Conservation (phyloP, 2,329 filamentous ascomycete species). For the Stemphylium lycopersici region DNA sequence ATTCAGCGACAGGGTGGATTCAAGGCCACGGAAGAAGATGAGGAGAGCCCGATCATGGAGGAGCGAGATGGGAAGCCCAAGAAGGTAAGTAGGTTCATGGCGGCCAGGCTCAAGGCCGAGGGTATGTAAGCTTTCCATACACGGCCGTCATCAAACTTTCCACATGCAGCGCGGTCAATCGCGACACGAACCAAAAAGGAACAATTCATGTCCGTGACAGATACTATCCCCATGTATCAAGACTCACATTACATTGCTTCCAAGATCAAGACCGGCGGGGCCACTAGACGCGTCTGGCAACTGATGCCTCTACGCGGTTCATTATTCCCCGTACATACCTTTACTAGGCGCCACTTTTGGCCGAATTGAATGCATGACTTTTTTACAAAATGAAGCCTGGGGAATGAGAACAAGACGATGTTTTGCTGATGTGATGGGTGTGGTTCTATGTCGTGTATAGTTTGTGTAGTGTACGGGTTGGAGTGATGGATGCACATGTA, state of each 20-base stretch:
- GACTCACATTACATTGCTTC: conserved; percentile 48
- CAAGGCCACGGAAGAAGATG: conserved; percentile 68
- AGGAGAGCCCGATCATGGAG: conserved; percentile 68
- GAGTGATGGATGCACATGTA: background rate
- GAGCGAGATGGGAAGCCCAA: conserved; percentile 66
- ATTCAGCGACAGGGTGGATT: conserved; percentile 86
- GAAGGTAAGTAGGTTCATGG: conserved; percentile 75
- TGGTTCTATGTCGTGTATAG: no score
- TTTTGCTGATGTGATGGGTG: no score
- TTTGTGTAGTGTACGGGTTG: no score
- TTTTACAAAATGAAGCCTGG: background rate
- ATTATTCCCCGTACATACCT: conserved; percentile 34
- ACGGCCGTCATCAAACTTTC: background rate
- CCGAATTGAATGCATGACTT: background rate
- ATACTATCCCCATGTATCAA: conserved; percentile 44
- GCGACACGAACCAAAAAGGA: conserved; percentile 20
- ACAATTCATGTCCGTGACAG: conserved; percentile 48
- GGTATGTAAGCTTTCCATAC: conserved; percentile 30
- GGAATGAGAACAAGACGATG: no score
- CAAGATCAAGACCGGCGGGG: conserved; percentile 37
- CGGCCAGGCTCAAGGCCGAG: conserved; percentile 62
- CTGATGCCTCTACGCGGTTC: conserved; percentile 39
- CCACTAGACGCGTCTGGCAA: conserved; percentile 43
- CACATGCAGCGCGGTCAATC: background rate
- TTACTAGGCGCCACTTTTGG: background rate